phyloP scores from a whole-genome alignment of 495 filamentous ascomycete genomes.

The Aspergillus kassunensis region DNA sequence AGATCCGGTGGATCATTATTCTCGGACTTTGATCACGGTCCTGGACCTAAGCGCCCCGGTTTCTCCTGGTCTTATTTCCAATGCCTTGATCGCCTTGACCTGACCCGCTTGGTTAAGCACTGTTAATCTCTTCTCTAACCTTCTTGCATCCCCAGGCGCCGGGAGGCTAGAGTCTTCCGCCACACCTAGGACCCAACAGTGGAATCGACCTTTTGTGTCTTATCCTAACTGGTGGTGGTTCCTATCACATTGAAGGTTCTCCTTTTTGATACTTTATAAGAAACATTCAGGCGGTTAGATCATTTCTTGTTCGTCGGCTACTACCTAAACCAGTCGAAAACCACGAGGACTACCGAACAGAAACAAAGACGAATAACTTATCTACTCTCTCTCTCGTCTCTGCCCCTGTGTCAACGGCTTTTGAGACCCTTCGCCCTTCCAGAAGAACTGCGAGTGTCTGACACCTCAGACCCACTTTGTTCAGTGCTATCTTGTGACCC shows the following conservation, averaged over 20 bases:
- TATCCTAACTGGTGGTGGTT: conserved; percentile 19
- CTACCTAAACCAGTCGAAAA: neutral
- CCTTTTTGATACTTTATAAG: conserved; percentile 13
- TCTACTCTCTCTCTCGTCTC: conserved; percentile 6
- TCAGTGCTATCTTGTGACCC: conserved; percentile 23
- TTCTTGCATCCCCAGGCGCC: conserved; percentile 17
- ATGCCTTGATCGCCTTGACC: conserved; percentile 16
- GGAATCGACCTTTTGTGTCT: conserved; percentile 22
- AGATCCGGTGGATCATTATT: conserved; percentile 22
- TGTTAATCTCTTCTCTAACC: conserved; percentile 25
- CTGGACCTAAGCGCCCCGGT: conserved; percentile 14
- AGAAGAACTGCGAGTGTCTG: conserved; percentile 24
- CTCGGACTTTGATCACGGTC: conserved; percentile 17
- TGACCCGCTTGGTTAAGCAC: conserved; percentile 24
- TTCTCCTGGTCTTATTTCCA: conserved; percentile 19
- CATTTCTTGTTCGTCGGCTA: conserved; percentile 8
- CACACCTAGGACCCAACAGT: conserved; percentile 21
- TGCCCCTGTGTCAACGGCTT: conserved; percentile 5
- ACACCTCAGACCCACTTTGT: conserved; percentile 32
- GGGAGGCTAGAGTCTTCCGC: conserved; percentile 11
- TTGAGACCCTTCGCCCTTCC: conserved; percentile 26
- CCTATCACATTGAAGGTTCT: conserved; percentile 16
- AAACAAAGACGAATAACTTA: conserved; percentile 3
- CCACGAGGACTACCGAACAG: neutral
- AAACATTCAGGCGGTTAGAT: conserved; percentile 9